A percentile compares a stretch with the other conserved stretches of the same genome.
phyloP scores from a whole-genome alignment of 345 rosid species.

The Excoecaria cochinchinensis region DNA sequence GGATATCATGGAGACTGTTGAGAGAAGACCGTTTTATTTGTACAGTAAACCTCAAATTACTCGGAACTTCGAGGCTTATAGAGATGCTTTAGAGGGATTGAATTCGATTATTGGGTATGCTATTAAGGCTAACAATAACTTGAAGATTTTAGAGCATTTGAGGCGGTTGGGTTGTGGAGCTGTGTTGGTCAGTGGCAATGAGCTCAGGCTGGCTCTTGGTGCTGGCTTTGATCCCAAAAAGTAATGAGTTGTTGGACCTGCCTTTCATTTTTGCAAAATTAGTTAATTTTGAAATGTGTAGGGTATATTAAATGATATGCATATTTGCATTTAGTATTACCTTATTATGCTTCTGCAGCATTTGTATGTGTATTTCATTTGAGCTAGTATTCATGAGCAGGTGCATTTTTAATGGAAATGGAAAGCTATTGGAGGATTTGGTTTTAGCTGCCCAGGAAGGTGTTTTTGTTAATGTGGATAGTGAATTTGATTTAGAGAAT shows the following conservation, averaged over 20 bases:
- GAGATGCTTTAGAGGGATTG: constrained; percentile 70
- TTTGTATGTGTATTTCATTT: constrained; percentile 7
- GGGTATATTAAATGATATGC: background rate
- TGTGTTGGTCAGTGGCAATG: constrained; percentile 93
- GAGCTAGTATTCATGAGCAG: constrained; percentile 31
- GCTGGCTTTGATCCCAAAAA: constrained; percentile 90
- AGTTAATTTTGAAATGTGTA: background rate
- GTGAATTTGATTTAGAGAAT: constrained; percentile 91
- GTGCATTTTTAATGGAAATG: constrained; percentile 96
- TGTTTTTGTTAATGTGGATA: constrained; percentile 91
- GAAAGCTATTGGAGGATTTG: constrained; percentile 89
- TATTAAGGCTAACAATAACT: constrained; percentile 85
- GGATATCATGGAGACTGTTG: constrained; percentile 73
- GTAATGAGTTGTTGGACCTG: constrained; percentile 33
- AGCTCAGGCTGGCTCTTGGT: constrained; percentile 80
- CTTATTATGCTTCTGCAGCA: background rate
- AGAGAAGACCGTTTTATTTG: constrained; percentile 83
- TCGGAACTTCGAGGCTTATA: constrained; percentile 76
- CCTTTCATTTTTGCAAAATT: background rate
- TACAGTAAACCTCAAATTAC: constrained; percentile 91
- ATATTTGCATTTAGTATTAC: background rate
- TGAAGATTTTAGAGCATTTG: constrained; percentile 91
- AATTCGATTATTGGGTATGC: constrained; percentile 81
- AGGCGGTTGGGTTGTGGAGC: constrained; percentile 91
- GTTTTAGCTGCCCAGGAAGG: constrained; percentile 91